Evolutionary conservation across 75 land plant species (phyloP), one percentile per base, ranked within the genome.

Genomic region (Selaginella moellendorffii): DNA sequence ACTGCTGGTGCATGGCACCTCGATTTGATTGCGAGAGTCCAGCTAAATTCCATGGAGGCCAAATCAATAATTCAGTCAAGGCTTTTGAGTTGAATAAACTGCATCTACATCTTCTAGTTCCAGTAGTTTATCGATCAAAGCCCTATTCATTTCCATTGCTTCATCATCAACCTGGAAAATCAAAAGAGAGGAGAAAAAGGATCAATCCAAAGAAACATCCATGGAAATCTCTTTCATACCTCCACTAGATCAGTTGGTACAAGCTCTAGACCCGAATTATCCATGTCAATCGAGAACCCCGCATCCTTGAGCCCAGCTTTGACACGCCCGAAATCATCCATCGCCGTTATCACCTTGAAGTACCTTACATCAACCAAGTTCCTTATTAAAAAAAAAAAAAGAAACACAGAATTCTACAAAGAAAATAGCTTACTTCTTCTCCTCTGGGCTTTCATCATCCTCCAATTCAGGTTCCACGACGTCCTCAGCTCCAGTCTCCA

Each of bases 71-170:
- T n/a, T n/a, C n/a, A n/a, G n/a, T n/a, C n/a, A n/a, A n/a, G n/a
- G n/a, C n/a, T 80, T 85, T 52, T 88, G 95, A 68, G 82, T 88
- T 0, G 80, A 76, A 72, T 87, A 91, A 52, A 91, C 88, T 46
- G 97, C 97, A 78, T 91, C 92, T 42, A 91, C 88, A 76, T 91
- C 97, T 70, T 87, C 92, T 65, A 91, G 97, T 51, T 91, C 97
- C 14, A 90, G 86, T 63, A 91, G 73, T 61, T 81, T 84, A 25
- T 78, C 78, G 62, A 84, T 84, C 5, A 91, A 80, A 1, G 81
- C 97, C 76, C 79, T 87, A 66, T 91, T 91, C 69, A 91, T 72
- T 0, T 87, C 88, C 78, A 82, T 71, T 27, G 97, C 97, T 68
- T 91, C 97, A 71, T 87, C 97, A 73, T 91, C 97, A 20, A 80